Evolutionary conservation across 257 asterid genomes (phyloP).

Genomic region (Sherardia arvensis): DNA sequence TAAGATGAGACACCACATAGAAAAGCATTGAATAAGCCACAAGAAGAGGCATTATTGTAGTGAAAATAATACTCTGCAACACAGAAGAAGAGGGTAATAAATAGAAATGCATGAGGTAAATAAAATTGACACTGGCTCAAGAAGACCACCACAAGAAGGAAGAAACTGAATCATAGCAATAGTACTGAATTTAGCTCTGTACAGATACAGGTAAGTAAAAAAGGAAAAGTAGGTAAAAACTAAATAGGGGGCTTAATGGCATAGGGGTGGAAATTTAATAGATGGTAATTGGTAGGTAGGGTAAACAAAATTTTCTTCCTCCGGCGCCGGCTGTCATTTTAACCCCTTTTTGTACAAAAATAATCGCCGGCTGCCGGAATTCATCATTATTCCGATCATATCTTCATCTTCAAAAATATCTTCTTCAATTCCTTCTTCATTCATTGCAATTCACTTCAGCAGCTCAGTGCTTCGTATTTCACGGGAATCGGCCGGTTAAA

Average conservation of each 20-base stretch:
- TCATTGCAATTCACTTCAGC: constrained; percentile 11
- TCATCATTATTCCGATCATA: too few species aligned
- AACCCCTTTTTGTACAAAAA: constrained; percentile 9
- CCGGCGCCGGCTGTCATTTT: background rate
- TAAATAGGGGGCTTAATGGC: background rate
- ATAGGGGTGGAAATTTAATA: background rate
- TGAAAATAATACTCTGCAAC: background rate
- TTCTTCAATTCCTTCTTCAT: background rate
- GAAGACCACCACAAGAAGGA: background rate
- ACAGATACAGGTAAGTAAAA: constrained; percentile 19
- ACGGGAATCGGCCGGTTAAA: constrained; percentile 68
- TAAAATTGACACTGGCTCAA: background rate
- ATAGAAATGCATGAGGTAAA: background rate
- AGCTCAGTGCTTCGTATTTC: constrained; percentile 78
- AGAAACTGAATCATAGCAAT: constrained; percentile 15
- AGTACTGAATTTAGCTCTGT: constrained; percentile 30
- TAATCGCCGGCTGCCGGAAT: background rate
- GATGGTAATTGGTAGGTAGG: constrained; percentile 8
- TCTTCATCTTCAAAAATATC: constrained; percentile 29
- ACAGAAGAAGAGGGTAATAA: background rate
- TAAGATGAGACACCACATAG: constrained; percentile 37
- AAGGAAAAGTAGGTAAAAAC: constrained; percentile 2
- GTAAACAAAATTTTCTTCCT: constrained; percentile 42
- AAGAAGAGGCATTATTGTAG: background rate
- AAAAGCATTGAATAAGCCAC: constrained; percentile 28